Percentiles rank a stretch among this genome's conserved stretches.
phyloP scores from a whole-genome alignment of 306 rosid genomes.

The Dryas octopetala region DNA sequence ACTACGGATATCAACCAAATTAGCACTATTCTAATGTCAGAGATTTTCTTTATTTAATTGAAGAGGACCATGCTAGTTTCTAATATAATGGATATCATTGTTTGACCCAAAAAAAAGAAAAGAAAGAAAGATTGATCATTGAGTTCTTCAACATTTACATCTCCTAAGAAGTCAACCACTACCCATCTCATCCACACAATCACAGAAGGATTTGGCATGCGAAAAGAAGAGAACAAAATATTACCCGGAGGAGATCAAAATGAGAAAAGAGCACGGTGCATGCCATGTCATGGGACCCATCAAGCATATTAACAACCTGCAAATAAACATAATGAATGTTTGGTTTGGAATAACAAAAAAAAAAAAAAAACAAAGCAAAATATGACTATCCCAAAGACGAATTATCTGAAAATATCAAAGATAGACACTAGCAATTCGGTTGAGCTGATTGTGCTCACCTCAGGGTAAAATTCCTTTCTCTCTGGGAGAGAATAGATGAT shows the following conservation, averaged over 20 bases:
- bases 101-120: too few species aligned
- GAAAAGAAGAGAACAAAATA: conserved; percentile 2
- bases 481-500: conserved; percentile 83
- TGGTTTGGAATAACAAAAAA: conserved; percentile 3
- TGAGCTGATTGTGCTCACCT: conserved; percentile 48
- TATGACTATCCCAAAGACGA: not conserved
- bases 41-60: not conserved
- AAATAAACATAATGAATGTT: not conserved
- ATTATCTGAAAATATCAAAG: not conserved
- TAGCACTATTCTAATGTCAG: not conserved
- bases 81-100: not conserved
- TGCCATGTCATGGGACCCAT: conserved; percentile 51
- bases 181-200: not conserved
- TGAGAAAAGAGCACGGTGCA: conserved; percentile 76
- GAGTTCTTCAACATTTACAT: not conserved
- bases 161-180: not conserved
- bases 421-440: not conserved
- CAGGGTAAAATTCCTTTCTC: conserved; percentile 89
- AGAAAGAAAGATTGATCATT: not conserved
- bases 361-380: not conserved
- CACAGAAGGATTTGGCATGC: not conserved
- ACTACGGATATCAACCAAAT: not conserved
- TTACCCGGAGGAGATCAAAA: conserved; percentile 76
- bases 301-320: conserved; percentile 84
- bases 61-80: not conserved